These are phyloP conservation scores for Lactifluus subvellereus DNA, from an alignment of 768 basidiomycete genomes.

Conservation along the genomic window DNA sequence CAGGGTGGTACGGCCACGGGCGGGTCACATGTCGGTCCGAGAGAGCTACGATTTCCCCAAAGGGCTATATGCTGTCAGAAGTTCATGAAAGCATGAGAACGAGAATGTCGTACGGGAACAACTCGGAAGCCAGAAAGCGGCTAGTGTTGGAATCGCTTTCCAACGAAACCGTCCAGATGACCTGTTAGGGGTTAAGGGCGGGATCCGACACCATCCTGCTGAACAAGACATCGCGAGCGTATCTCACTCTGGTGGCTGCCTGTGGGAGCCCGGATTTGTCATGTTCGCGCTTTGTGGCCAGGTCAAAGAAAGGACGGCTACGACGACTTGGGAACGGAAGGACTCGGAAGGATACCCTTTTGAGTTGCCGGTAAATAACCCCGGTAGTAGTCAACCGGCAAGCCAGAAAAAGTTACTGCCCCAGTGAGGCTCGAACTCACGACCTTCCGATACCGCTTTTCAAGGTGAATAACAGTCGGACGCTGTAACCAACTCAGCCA, in stretches of 20 bases:
- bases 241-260: background rate
- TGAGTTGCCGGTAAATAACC: background rate
- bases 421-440: slow-evolving; percentile 51
- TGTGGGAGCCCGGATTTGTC: background rate
- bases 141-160: background rate
- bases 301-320: background rate
- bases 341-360: background rate
- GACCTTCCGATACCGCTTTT: slow-evolving; percentile 39
- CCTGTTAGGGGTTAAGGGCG: background rate
- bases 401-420: slow-evolving; percentile 33
- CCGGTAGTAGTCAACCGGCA: no score
- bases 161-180: background rate
- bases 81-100: background rate
- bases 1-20: background rate
- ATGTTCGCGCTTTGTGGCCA: slow-evolving; percentile 3
- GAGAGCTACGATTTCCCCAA: background rate
- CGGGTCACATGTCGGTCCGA: slow-evolving; percentile 4
- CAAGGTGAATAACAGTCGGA: slow-evolving; percentile 39
- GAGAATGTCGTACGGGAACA: slow-evolving; percentile 1
- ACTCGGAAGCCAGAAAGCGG: slow-evolving; percentile 8
- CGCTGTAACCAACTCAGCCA: slow-evolving; percentile 49
- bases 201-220: background rate
- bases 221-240: background rate
- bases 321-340: background rate
- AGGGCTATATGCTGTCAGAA: slow-evolving; percentile 1